Base-by-base conservation (phyloP, 1,284 basidiomycete genomes). In the Tilletiaria anomala region DNA sequence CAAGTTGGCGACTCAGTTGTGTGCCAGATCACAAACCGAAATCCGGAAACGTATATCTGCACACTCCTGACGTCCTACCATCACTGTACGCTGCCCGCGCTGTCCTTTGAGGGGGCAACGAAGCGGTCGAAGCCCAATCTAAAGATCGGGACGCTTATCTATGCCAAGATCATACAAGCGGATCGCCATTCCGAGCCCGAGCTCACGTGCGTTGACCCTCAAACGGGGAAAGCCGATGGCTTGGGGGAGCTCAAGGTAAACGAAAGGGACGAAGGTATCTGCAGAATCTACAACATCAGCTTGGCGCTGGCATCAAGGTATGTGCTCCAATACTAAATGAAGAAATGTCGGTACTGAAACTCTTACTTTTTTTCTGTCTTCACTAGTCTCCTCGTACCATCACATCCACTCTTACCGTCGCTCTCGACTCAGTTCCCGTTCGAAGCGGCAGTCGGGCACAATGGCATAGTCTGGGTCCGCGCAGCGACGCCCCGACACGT, bases 101-200 rank as follows among this genome's bases (percentile, higher is more conserved):
- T 66, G 18, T 45, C 56, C 12, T 66, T 66, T 23, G 60, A 65
- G 39, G 63, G 63, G 16, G 63, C 63, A 6, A 63, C 61, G 3
- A 64, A 64, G 39, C 51, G 63, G 11, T 53, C 61, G 42, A 54
- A 53, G 26, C 63, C 63, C 17, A 62, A 64, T 37, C 48, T 66
- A 6, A 42, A 47, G n/a, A 48, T 63, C 17, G 63, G 63, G 4
- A 36, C 53, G 3, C 37, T 65, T 3, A 53, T 66, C 20, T 66
- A 66, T 23, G 63, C 61, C 2, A 42, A 51, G 6, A 40, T 65
- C 11, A 44, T 53, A 16, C 41, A 44, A 2, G 59, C 56, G 1
- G 53, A 58, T 26, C 33, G 49, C 5, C 56, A 58, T 42, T 45
- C 54, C 17, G 63, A 66, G 38, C 58, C 61, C 2, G 63, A 65